Base-by-base conservation (phyloP, 1,139 yeast species). In the Ashbya aceris region DNA sequence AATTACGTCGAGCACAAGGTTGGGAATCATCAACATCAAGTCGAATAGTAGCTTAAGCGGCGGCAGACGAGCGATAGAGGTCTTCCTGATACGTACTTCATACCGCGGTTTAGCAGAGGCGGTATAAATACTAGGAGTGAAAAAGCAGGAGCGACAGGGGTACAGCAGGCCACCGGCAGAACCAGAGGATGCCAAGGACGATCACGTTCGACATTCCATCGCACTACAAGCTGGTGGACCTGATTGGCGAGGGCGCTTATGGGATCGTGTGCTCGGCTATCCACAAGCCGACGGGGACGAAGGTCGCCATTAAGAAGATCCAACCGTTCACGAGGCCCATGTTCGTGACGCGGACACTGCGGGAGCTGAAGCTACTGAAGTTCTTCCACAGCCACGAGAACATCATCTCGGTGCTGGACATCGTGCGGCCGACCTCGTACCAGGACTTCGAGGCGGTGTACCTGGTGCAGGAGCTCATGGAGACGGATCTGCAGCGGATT, bases 211-310 rank as follows among this genome's bases (percentile, higher is more conserved):
- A 87, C 57, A 93, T 91, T 23, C 81, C 93, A 35, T 85, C 84
- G 45, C 86, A 84, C 56, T 89, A 89, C 62, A 86, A 85, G 61
- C 78, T 89, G 39, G 69, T 79, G 35, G 93, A 84, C 53, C 77
- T 89, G 47, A 71, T 91, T 30, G 98, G 98, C 20, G 96, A 93
- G 58, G 98, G 98, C 2, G 97, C 98, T 0, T 91, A 91, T 60
- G 98, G 98, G 13, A 80, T 89, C 7, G 98, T 91, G 4, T 89
- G 96, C 56, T 80, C 94, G 1, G 98, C 97, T 28, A 74, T 77
- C 51, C 93, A 89, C 60, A 71, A 74, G 29, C 75, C 77, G 17
- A 85, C 85, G 39, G 83, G 79, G 30, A 81, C 81, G 5, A 64
- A 71, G 30, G 96, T 91, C 27, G 98, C 98, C 36, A 87, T 91